Base-by-base conservation (phyloP, 768 basidiomycete species). In the Podaxis sp. region DNA sequence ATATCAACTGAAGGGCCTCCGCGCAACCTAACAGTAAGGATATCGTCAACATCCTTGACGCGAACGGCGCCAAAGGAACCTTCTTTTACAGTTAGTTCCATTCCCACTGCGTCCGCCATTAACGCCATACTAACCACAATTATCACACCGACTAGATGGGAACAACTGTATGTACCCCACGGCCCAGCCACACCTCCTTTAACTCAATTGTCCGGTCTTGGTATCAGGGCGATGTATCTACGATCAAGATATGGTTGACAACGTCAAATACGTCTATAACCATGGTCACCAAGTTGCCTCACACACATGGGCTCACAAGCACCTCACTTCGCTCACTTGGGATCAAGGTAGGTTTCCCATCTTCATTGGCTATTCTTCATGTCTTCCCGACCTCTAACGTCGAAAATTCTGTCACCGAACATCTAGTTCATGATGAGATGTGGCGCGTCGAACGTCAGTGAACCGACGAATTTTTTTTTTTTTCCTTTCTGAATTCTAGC, bases 201-300 rank as follows among this genome's bases (percentile, higher is more conserved):
- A 7, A 15, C 17, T 51, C 40, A 13, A 17, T 46, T n/a, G 10
- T 24, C 33, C 36, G 51, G 53, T 49, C 36, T 44, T 30, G 51
- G 4, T 17, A 17, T 17, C 51, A 78, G 76, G 60, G n/a, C 70
- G 64, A 15, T 80, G 79, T 66, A 80, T 80, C 56, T 80, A 80
- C 67, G 63, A 68, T 65, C 17, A 60, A 7, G 71, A 66, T 36
- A 56, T 64, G 22, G 66, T 66, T 10, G 55, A 65, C 37, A 68
- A 71, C 20, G 71, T 80, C 66, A 76, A 75, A 54, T 74, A 76
- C 62, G 78, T 74, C 7, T 77, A 76, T 52, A 65, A 69, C 53
- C 68, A 73, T 20, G 80, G 79, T 11, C 81, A 82, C 64, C 77
- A 78, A 66, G 59, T 82, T 56, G 80, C 72, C 4, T 80, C 80